Evolutionary conservation across 2,329 filamentous ascomycete genomes (phyloP), one percentile per base, ranked within the genome.

Genomic region (Monilinia fructigena): DNA sequence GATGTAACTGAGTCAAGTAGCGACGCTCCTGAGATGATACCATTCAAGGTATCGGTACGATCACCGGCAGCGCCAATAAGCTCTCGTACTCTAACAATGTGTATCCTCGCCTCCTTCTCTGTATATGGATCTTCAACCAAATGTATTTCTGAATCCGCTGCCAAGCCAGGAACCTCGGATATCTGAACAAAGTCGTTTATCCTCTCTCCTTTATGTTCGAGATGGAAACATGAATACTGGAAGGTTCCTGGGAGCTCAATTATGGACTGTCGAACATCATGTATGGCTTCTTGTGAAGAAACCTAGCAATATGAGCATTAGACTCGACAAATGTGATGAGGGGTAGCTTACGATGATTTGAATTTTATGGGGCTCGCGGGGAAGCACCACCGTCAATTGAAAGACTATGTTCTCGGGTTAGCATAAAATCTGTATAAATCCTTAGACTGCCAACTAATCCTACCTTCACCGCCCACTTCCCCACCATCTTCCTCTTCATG

Each of bases 201-300:
- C 71, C 91, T 90, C 79, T 91, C 83, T 72, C 92, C 92, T 68
- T 91, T 89, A 80, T 93, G 89, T 80, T 98, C 93, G 74, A 99
- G 88, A 80, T 99, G 95, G 82, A 99, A 99, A 83, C 95, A 99
- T 63, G 95, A 96, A 82, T 97, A 97, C 79, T 96, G 93, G 81
- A 97, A 95, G 62, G 94, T 96, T 68, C 89, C 85, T 6, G 95
- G 95, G 60, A 93, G 85, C 79, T 99, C 95, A 80, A 97, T 93
- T 77, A 99, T 91, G 69, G 93, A 94, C 80, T 98, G 95, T 72
- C 95, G 91, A 74, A 99, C 89, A 82, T 99, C 95, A 79, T 98
- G 95, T 69, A 98, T 89, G 78, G 97, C 94, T 80, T 99, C 96
- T 82, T 97, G 91, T 71, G 89, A 89, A 53, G 92, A 94, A 66